Evolutionary conservation across 140 eudicot species (phyloP).

Genomic region (Ambrosia hybrid): DNA sequence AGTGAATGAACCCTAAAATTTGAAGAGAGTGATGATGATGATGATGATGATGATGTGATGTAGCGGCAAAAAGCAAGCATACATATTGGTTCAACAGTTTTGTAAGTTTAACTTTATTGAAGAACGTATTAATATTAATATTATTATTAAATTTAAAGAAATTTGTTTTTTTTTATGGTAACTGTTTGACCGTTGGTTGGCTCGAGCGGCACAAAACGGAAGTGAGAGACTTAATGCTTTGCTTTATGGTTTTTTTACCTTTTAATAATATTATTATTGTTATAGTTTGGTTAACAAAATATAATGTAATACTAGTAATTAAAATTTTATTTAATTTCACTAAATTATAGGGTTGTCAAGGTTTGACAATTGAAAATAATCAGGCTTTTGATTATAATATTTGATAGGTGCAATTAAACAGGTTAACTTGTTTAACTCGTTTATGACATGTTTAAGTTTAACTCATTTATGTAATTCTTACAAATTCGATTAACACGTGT

Average conservation of each 20-base stretch:
- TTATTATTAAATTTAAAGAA: background rate
- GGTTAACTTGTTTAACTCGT: too few relatives aligned
- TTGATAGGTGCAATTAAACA: too few relatives aligned
- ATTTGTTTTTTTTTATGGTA: constrained; percentile 1
- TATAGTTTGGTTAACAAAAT: too few relatives aligned
- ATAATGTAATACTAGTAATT: too few relatives aligned
- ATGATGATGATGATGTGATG: background rate
- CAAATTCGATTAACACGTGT: too few relatives aligned
- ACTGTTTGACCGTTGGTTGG: constrained; percentile 27
- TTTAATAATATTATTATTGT: too few relatives aligned
- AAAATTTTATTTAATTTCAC: too few relatives aligned
- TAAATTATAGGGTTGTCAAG: too few relatives aligned
- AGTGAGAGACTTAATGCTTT: background rate
- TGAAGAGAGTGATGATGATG: constrained; percentile 13
- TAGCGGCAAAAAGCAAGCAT: constrained; percentile 13
- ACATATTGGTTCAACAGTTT: background rate
- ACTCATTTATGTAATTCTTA: too few relatives aligned
- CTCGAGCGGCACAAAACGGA: constrained; percentile 15
- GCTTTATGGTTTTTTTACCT: background rate
- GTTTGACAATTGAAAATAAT: too few relatives aligned
- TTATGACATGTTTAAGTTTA: too few relatives aligned
- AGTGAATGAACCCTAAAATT: constrained; percentile 7
- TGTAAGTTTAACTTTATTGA: background rate
- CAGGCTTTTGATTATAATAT: too few relatives aligned
- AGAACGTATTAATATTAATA: background rate